Base-by-base conservation (phyloP, 2,329 filamentous ascomycete genomes). In the Claviceps fusiformis region DNA sequence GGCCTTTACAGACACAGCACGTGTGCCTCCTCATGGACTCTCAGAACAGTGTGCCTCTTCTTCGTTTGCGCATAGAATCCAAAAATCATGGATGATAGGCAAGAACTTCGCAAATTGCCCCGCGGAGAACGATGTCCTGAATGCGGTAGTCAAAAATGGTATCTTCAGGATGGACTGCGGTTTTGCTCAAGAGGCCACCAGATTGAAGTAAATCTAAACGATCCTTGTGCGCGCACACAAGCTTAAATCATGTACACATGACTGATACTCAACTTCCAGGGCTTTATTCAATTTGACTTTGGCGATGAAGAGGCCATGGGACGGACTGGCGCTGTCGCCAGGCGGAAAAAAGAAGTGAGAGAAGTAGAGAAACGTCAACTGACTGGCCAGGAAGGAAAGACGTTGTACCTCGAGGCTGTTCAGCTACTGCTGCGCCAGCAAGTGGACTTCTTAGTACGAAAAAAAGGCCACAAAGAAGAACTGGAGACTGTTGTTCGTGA, bases 401-500 rank as follows among this genome's bases (percentile, higher is more conserved):
- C 86, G 59, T 78, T 96, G 29, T 96, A 88, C 66, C 75, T 97
- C 41, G 86, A 95, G 66, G 86, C 82, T 59, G 80, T 95, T 57
- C 92, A 97, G 69, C 74, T 95, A 37, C 78, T 97, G 50, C 73
- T 98, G 33, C 83, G 90, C 66, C 88, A 86, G 64, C 92, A 97
- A 72, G 72, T 89, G 17, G 71, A 80, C 64, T 91, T 85, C 76
- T 74, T 97, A 35, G 73, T 95, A 15, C 72, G 79, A 27, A 73
- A 76, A 6, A 83, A 83, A 65, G 78, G 79, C 0, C 77, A 93
- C 50, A 83, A 85, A 1, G 68, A 74, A 5, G 86, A 95, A 62
- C 75, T 96, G 13, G 89, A 95, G 74, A 83, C 74, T 8, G 75
- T 95, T 10, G 82, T 95, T 5, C 81, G 83, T 56, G 90, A 95